Evolutionary conservation across 2,329 filamentous ascomycete species (phyloP), one percentile per base, ranked within the genome.

Genomic region (Phaeosphaeria sp.): DNA sequence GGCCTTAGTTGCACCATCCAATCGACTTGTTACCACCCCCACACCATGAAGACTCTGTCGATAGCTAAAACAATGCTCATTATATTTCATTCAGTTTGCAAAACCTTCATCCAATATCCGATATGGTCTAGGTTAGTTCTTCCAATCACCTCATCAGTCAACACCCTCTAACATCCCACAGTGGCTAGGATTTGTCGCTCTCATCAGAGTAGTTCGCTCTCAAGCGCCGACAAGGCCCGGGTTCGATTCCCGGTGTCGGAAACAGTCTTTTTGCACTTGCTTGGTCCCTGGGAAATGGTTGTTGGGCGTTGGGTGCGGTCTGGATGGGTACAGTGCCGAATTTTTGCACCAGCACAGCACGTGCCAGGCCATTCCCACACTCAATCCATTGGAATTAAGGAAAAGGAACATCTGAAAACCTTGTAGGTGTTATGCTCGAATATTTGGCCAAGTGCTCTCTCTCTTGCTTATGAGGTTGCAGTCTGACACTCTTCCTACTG

Each of bases 191-290:
- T 52, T 52, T 52, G 50, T 25, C 50, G 50, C 50, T 52, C 50
- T 52, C 50, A 52, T 46, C n/a, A 27, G 47, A 50, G 47, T 41
- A 27, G 39, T 51, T 43, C 49, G 23, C 49, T 51, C 21, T 11
- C 22, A 36, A 52, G 50, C 36, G 41, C 50, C 50, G 50, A 25
- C 50, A 52, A 52, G 50, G 50, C 50, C 50, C 50, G 50, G 50
- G 50, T 52, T 52, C 50, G 42, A 52, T 52, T 52, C 50, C 50
- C 50, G 50, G 50, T 52, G 50, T 52, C 50, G 50, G 50, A 52
- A 52, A 20, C 13, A 13, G 15, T 36, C 25, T 52, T 52, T 52
- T 52, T 44, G 22, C 25, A 9, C 3, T 44, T 18, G n/a, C 36
- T 52, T 10, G 13, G 39, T 10, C 18, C 11, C 15, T n/a, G 47